Percentiles rank a stretch among this genome's conserved stretches.
Conservation (phyloP, 345 rosid genomes). For the Eucalyptus cloeziana region DNA sequence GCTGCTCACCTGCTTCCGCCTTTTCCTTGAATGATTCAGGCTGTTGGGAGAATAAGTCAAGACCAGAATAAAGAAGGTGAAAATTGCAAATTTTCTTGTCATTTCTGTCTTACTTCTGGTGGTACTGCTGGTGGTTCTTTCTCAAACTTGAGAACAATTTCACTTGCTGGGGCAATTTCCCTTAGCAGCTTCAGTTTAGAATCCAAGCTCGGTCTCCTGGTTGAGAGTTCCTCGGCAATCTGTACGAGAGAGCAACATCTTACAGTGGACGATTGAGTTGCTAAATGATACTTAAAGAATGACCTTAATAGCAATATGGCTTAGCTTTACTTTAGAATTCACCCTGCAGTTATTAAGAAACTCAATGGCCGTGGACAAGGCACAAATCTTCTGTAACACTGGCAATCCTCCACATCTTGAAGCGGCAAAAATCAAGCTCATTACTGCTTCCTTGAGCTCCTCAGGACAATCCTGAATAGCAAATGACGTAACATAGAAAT, state of each 20-base stretch:
- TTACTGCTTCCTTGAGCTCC: slow-evolving; percentile 28
- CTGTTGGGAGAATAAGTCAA: background rate
- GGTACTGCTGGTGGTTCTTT: background rate
- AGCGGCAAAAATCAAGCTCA: slow-evolving; percentile 42
- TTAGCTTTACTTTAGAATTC: slow-evolving; percentile 13
- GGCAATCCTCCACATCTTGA: slow-evolving; percentile 41
- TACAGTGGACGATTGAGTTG: background rate
- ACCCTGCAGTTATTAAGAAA: slow-evolving; percentile 23
- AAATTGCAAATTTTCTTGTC: background rate
- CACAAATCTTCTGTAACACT: slow-evolving; percentile 23
- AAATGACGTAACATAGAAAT: background rate
- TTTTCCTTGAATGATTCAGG: background rate
- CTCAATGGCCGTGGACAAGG: slow-evolving; percentile 12
- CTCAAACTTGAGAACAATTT: slow-evolving; percentile 15
- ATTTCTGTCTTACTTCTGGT: slow-evolving; percentile 1
- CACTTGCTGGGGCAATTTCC: slow-evolving; percentile 14
- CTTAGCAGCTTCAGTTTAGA: slow-evolving; percentile 10
- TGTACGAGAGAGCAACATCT: background rate
- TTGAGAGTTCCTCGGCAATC: slow-evolving; percentile 30
- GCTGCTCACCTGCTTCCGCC: background rate
- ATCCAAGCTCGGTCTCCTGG: slow-evolving; percentile 16
- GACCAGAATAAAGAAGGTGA: background rate
- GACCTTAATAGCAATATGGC: background rate
- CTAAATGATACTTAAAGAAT: background rate
- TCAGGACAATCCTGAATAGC: slow-evolving; percentile 31